phyloP scores from a whole-genome alignment of 495 filamentous ascomycete genomes.

The Friedmanniomyces simplex region DNA sequence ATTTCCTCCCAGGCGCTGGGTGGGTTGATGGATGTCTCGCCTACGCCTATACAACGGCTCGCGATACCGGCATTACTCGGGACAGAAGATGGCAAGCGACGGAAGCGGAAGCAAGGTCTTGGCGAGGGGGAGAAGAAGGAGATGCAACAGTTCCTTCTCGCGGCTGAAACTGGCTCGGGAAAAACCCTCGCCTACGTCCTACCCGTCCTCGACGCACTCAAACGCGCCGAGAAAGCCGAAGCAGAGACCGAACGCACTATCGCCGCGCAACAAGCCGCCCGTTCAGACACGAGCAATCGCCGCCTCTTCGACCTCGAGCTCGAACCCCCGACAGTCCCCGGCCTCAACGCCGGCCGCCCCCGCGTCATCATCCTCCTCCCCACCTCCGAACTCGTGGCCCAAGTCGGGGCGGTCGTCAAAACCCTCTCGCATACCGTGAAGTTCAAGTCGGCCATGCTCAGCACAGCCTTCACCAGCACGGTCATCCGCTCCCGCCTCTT shows the following conservation, averaged over 20 bases:
- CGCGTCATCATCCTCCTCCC: constrained; percentile 82
- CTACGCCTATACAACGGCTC: constrained; percentile 79
- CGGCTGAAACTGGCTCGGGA: constrained; percentile 92
- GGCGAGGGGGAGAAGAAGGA: constrained; percentile 25
- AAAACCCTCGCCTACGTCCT: constrained; percentile 90
- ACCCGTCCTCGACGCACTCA: constrained; percentile 71
- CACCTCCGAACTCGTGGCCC: constrained; percentile 83
- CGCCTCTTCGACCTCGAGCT: constrained; percentile 33
- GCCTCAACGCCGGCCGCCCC: constrained; percentile 65
- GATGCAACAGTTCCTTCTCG: constrained; percentile 72
- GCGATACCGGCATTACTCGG: constrained; percentile 73
- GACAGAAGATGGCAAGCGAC: constrained; percentile 25
- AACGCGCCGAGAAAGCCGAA: constrained; percentile 61
- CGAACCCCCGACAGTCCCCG: constrained; percentile 47
- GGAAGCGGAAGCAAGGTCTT: constrained; percentile 24
- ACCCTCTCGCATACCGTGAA: constrained; percentile 70
- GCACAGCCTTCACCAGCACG: constrained; percentile 58
- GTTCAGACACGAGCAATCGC: constrained; percentile 30
- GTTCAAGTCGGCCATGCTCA: constrained; percentile 67
- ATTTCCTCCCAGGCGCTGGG: constrained; percentile 59
- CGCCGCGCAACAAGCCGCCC: constrained; percentile 39
- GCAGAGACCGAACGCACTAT: constrained; percentile 34
- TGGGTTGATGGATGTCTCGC: constrained; percentile 57
- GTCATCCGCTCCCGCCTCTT: constrained; percentile 85
- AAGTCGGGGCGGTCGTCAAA: constrained; percentile 72